Percentiles rank a stretch among this genome's conserved stretches.
These are phyloP conservation scores for Fusarium palustre DNA, from an alignment of 2,329 filamentous ascomycete species.

Conservation along the genomic window DNA sequence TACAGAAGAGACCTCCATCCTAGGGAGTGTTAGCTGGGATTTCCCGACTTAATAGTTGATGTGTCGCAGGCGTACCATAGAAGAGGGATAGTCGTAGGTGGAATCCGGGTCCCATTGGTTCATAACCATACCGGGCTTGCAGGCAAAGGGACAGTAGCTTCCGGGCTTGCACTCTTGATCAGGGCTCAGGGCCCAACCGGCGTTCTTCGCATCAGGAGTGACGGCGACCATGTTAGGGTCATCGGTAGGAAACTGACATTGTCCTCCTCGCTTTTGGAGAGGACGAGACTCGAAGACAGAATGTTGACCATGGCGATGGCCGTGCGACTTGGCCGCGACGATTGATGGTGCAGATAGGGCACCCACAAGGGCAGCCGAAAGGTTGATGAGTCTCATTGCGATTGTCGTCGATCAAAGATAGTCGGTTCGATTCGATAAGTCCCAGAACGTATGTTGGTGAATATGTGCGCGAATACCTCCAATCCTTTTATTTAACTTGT, in stretches of 20 bases:
- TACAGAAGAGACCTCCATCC: slow-evolving; percentile 81
- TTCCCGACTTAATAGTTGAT: background rate
- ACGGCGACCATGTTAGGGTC: slow-evolving; percentile 75
- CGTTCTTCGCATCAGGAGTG: slow-evolving; percentile 73
- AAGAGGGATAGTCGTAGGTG: slow-evolving; percentile 75
- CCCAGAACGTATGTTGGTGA: slow-evolving; percentile 39
- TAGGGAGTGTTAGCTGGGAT: slow-evolving; percentile 49
- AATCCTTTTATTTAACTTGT: slow-evolving; percentile 36
- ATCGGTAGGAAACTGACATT: slow-evolving; percentile 72
- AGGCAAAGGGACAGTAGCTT: slow-evolving; percentile 81
- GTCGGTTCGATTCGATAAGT: slow-evolving; percentile 31
- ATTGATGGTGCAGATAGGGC: slow-evolving; percentile 58
- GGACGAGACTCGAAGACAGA: slow-evolving; percentile 27
- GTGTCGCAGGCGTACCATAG: slow-evolving; percentile 68
- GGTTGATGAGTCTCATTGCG: slow-evolving; percentile 65
- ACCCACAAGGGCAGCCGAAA: slow-evolving; percentile 63
- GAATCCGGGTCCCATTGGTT: slow-evolving; percentile 81
- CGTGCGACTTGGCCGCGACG: slow-evolving; percentile 50
- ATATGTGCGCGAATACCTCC: slow-evolving; percentile 32
- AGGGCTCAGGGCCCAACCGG: slow-evolving; percentile 83
- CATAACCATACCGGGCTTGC: slow-evolving; percentile 79
- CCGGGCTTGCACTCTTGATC: slow-evolving; percentile 76
- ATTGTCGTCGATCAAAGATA: slow-evolving; percentile 38
- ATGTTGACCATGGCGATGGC: slow-evolving; percentile 53
- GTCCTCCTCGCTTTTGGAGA: slow-evolving; percentile 64